Conservation (phyloP, 441 rosid species). For the Aleurites moluccanus region DNA sequence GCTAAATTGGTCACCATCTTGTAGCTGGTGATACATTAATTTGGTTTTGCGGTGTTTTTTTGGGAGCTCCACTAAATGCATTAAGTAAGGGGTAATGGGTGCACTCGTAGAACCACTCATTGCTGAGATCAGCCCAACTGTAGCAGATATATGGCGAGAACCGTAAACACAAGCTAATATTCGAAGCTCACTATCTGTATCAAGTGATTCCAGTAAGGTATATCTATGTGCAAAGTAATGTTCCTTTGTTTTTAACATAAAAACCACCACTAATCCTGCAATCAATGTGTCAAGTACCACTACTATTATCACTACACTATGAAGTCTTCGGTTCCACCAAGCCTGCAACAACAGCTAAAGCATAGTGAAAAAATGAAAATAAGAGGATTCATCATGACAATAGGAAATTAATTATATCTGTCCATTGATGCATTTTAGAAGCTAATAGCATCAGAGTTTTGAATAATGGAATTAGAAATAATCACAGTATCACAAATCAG, state of each 20-base stretch:
- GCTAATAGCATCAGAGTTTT: no score
- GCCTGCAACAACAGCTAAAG: constrained; percentile 28
- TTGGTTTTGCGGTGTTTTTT: constrained; percentile 46
- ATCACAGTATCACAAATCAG: no score
- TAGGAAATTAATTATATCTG: no score
- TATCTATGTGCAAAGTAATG: constrained; percentile 36
- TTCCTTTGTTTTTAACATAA: constrained; percentile 43
- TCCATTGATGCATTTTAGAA: no score
- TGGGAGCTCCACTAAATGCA: constrained; percentile 75
- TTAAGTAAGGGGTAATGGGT: constrained; percentile 52
- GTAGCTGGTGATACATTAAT: constrained; percentile 65
- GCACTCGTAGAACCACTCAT: constrained; percentile 41
- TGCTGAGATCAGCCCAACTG: constrained; percentile 50
- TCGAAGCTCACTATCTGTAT: constrained; percentile 57
- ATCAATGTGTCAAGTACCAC: constrained; percentile 57
- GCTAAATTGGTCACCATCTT: constrained; percentile 52
- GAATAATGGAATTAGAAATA: not conserved
- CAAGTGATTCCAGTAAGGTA: constrained; percentile 48
- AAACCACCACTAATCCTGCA: constrained; percentile 50
- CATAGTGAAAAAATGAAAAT: not conserved
- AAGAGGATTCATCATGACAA: not conserved
- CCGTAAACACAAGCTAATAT: constrained; percentile 60
- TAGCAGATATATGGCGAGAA: constrained; percentile 65
- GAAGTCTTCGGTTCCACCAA: constrained; percentile 40
- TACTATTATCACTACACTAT: constrained; percentile 45